Base-by-base conservation (phyloP, 192 early-diverging fungal genomes). In the Dissophora globulifera region DNA sequence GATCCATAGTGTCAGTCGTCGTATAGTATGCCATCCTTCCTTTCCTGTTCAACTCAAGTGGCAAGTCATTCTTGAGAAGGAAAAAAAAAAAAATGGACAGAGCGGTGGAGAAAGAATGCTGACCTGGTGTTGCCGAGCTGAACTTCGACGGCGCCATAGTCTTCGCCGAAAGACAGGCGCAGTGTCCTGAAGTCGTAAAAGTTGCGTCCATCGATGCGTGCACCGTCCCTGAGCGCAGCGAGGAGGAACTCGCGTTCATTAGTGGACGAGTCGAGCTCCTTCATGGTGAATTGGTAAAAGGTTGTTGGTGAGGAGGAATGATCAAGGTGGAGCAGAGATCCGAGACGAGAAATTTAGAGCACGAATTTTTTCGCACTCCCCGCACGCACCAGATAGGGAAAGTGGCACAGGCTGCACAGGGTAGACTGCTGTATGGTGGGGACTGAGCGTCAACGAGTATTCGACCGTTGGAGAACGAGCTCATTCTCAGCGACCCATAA, bases 41-140 rank as follows among this genome's bases (percentile, higher is more conserved):
- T n/a, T n/a, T n/a, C n/a, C n/a, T n/a, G n/a, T n/a, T n/a, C n/a
- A n/a, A n/a, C n/a, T n/a, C n/a, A n/a, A n/a, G n/a, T n/a, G n/a
- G n/a, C n/a, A n/a, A n/a, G n/a, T n/a, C n/a, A n/a, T n/a, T n/a
- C n/a, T n/a, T n/a, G n/a, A n/a, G n/a, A n/a, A n/a, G n/a, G n/a
- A n/a, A n/a, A n/a, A n/a, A n/a, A n/a, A n/a, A n/a, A n/a, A n/a
- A n/a, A n/a, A n/a, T n/a, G n/a, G n/a, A n/a, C n/a, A n/a, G n/a
- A 38, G 22, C 38, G 8, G 6, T 42, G 35, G 4, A 20, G 15
- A n/a, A n/a, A 7, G 32, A 30, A 13, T 38, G 40, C 70, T 59
- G 58, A 87, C 84, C 88, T 88, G 35, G 96, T 97, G 60, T 88
- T 89, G 3, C 97, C 95, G 26, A 96, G 81, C 30, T 88, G 87